These are phyloP conservation scores for Salvia splendens DNA, from an alignment of 257 asterid genomes.

Conservation along the genomic window DNA sequence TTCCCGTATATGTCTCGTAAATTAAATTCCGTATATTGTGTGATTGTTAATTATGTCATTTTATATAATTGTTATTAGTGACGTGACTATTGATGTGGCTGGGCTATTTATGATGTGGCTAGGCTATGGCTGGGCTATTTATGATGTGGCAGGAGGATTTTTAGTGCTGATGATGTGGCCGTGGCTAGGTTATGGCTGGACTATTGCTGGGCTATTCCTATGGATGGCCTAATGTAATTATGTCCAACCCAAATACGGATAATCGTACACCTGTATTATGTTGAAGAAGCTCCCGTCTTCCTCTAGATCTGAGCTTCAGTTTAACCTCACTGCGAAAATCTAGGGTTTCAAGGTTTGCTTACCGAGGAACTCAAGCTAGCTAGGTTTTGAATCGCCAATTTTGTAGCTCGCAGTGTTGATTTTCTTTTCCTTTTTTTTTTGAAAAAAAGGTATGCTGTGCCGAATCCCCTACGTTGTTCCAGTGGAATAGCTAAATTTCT, in stretches of 20 bases:
- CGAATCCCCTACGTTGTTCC: conserved; percentile 37
- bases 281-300: conserved; percentile 16
- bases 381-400: conserved; percentile 29
- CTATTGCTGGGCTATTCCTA: too few species aligned
- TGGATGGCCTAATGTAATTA: not conserved
- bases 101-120: too few species aligned
- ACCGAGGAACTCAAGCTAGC: conserved; percentile 28
- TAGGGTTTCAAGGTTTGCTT: conserved; percentile 42
- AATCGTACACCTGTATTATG: not conserved
- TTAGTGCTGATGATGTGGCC: too few species aligned
- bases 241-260: conserved; percentile 5
- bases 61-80: too few species aligned
- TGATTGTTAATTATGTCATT: too few species aligned
- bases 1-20: too few species aligned
- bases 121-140: too few species aligned
- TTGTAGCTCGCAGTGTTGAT: conserved; percentile 8
- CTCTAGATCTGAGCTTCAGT: conserved; percentile 59
- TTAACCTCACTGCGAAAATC: conserved; percentile 31
- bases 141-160: too few species aligned
- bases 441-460: conserved; percentile 12
- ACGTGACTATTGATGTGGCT: too few species aligned
- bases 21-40: too few species aligned
- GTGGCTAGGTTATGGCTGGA: too few species aligned
- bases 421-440: not conserved
- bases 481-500: conserved; percentile 28